phyloP scores from a whole-genome alignment of 371 early-diverging fungal genomes.

The Mortierella sp. region DNA sequence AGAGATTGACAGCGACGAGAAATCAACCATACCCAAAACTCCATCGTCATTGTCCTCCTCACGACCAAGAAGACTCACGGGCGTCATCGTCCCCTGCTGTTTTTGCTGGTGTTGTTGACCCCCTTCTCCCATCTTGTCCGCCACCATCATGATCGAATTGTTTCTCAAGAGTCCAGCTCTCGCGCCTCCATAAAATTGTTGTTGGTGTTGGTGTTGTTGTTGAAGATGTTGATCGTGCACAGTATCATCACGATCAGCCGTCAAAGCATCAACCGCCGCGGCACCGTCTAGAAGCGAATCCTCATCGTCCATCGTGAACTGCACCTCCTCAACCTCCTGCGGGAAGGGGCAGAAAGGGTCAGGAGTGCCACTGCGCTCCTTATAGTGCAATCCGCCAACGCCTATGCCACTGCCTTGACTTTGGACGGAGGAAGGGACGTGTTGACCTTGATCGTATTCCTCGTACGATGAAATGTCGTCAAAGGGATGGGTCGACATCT shows the following conservation, averaged over 20 bases:
- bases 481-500: slow-evolving; percentile 10
- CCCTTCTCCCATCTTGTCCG: not conserved
- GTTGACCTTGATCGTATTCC: slow-evolving; percentile 3
- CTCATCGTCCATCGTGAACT: slow-evolving; percentile 66
- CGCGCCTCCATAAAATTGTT: too few relatives aligned
- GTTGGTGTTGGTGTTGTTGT: not conserved
- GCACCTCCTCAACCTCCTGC: slow-evolving; percentile 60
- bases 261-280: not conserved
- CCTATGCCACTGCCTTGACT: not conserved
- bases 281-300: not conserved
- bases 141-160: not conserved
- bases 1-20: slow-evolving; percentile 28
- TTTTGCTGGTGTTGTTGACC: not conserved
- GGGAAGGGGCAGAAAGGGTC: slow-evolving; percentile 60
- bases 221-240: not conserved
- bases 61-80: slow-evolving; percentile 17
- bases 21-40: not conserved
- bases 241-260: not conserved
- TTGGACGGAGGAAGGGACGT: not conserved
- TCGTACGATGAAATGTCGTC: slow-evolving; percentile 12
- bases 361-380: slow-evolving; percentile 22
- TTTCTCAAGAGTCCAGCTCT: slow-evolving; percentile 24
- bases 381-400: slow-evolving; percentile 18
- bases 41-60: slow-evolving; percentile 8
- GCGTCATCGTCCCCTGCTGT: slow-evolving; percentile 24